These are phyloP conservation scores for Ceratocystis lukuohia DNA, from an alignment of 2,329 filamentous ascomycete species.

Conservation along the genomic window DNA sequence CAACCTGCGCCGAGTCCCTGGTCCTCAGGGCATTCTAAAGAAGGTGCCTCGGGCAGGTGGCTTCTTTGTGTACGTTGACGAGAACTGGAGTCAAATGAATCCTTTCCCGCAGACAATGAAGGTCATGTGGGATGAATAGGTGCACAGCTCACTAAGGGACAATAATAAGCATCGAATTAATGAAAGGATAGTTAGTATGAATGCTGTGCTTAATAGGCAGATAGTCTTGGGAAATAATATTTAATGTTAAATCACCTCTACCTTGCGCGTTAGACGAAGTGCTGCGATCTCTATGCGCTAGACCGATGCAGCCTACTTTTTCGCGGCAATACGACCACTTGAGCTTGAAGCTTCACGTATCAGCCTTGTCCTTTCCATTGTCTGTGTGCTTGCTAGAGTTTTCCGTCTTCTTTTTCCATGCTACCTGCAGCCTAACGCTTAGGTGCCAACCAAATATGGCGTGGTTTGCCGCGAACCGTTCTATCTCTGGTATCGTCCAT, in stretches of 20 bases:
- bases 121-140: constrained; percentile 35
- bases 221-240: too few species aligned
- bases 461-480: not conserved
- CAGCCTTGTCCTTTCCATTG: too few species aligned
- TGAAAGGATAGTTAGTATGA: too few species aligned
- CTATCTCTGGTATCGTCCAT: not conserved
- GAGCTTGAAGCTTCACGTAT: too few species aligned
- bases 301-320: too few species aligned
- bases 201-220: not conserved
- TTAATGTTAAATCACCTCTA: too few species aligned
- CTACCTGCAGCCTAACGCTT: not conserved
- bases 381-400: not conserved
- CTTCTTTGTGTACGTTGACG: constrained; percentile 48
- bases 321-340: too few species aligned
- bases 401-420: not conserved
- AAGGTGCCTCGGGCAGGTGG: constrained; percentile 44
- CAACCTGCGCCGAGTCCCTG: constrained; percentile 47
- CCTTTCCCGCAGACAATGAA: constrained; percentile 42
- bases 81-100: constrained; percentile 44
- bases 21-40: constrained; percentile 54
- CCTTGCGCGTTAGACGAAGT: too few species aligned
- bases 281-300: too few species aligned
- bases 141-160: not conserved
- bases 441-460: constrained; percentile 1
- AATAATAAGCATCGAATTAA: not conserved